Conservation (phyloP, 306 rosid genomes). For the Clitoria ternatea region DNA sequence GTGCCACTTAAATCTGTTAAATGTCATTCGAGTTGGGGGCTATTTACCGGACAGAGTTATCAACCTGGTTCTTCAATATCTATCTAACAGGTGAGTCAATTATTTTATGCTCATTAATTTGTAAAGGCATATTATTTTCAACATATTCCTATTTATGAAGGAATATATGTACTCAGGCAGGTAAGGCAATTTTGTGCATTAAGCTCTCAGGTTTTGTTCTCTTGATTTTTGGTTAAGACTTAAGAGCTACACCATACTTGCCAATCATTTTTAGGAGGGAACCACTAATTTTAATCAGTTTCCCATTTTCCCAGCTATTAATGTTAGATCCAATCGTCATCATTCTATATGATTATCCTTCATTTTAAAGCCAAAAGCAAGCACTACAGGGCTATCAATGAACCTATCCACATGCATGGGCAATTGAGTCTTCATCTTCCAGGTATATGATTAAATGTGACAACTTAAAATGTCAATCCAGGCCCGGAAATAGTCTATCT, state of each 20-base stretch:
- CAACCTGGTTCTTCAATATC: constrained; percentile 84
- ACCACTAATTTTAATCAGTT: not conserved
- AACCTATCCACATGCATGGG: not conserved
- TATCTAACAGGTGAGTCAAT: constrained; percentile 72
- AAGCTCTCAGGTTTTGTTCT: not conserved
- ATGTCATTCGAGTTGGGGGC: constrained; percentile 60
- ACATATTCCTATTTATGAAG: not conserved
- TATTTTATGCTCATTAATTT: not conserved
- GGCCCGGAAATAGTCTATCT: not conserved
- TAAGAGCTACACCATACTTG: not conserved
- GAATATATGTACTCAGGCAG: not conserved
- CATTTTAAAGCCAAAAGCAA: not conserved
- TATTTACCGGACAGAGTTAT: constrained; percentile 91
- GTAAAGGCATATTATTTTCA: not conserved
- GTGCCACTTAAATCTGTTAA: constrained; percentile 63
- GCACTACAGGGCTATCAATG: not conserved
- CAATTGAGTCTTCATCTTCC: not conserved
- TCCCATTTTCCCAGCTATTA: not conserved
- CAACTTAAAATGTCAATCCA: not conserved
- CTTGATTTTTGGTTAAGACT: not conserved
- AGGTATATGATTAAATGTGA: not conserved
- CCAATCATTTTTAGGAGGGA: not conserved
- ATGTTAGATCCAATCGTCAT: not conserved
- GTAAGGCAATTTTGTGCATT: not conserved
- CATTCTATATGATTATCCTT: not conserved